Conservation (phyloP, 2,329 filamentous ascomycete species). For the Aspergillus brasiliensis region DNA sequence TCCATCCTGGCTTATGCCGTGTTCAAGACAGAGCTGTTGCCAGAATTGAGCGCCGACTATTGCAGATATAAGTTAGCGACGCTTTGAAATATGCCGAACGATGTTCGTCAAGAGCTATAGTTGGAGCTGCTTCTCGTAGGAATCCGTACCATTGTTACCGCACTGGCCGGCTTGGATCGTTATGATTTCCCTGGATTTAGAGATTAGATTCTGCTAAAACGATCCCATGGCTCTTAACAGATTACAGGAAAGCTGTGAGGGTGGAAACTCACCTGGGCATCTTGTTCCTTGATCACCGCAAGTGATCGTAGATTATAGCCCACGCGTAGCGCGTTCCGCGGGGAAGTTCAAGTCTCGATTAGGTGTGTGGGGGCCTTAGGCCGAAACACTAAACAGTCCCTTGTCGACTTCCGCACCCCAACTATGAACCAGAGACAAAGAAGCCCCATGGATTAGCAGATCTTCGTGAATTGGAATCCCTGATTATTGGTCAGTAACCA, state of each 20-base stretch:
- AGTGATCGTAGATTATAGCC: conserved; percentile 30
- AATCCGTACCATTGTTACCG: conserved; percentile 88
- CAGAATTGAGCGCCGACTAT: conserved; percentile 96
- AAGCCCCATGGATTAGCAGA: background rate
- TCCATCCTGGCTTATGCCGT: conserved; percentile 95
- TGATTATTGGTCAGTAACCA: too few species aligned
- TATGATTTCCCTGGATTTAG: conserved; percentile 81
- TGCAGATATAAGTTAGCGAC: conserved; percentile 33
- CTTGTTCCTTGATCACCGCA: conserved; percentile 30
- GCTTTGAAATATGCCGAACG: background rate
- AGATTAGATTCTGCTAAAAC: conserved; percentile 10
- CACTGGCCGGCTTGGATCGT: conserved; percentile 98
- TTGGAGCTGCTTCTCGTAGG: conserved; percentile 34
- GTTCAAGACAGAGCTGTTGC: conserved; percentile 97
- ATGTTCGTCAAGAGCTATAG: conserved; percentile 18
- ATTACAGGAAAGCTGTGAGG: background rate
- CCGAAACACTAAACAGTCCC: background rate
- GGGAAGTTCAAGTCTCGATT: conserved; percentile 27
- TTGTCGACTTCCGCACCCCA: background rate
- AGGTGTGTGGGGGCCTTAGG: conserved; percentile 30
- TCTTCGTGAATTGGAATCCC: background rate
- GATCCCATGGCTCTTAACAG: background rate
- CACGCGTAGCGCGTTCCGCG: conserved; percentile 41
- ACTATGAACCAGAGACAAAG: background rate
- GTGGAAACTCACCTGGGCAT: conserved; percentile 41